phyloP scores from a whole-genome alignment of 176 grass and related monocot species.

The Zea luxurians region DNA sequence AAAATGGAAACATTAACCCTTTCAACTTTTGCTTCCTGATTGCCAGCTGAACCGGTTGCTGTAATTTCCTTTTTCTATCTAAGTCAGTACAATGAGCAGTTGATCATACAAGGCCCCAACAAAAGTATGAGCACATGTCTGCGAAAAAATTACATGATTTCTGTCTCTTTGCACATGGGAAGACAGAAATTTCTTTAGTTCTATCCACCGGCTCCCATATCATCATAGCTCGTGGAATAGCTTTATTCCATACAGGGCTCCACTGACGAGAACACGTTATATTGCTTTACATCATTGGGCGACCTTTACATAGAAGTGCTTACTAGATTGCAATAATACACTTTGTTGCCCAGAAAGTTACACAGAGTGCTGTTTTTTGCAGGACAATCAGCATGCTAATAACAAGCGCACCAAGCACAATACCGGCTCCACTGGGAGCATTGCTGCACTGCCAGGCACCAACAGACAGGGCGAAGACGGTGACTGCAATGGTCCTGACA shows the following conservation, averaged over 20 bases:
- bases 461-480: conserved; percentile 7
- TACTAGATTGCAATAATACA: conserved; percentile 35
- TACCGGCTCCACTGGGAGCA: not conserved
- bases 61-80: conserved; percentile 25
- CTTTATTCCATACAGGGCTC: conserved; percentile 33
- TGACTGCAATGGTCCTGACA: conserved; percentile 34
- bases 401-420: conserved; percentile 48
- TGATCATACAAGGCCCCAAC: conserved; percentile 10
- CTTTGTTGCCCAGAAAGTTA: conserved; percentile 30
- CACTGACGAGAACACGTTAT: conserved; percentile 26
- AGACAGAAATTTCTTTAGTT: conserved; percentile 41
- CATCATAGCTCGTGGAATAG: conserved; percentile 20
- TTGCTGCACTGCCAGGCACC: not conserved
- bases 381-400: conserved; percentile 46
- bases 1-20: not conserved
- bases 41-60: conserved; percentile 26
- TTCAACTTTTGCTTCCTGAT: conserved; percentile 7
- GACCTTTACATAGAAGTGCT: conserved; percentile 26
- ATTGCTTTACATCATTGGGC: conserved; percentile 28
- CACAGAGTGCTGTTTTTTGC: conserved; percentile 35
- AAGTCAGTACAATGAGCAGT: conserved; percentile 15
- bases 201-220: conserved; percentile 20
- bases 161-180: conserved; percentile 32
- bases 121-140: conserved; percentile 9
- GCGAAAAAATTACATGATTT: conserved; percentile 22